A percentile compares a stretch with the other conserved stretches of the same genome.
These are phyloP conservation scores for Salix suchowensis DNA, from an alignment of 345 rosid genomes.

Conservation along the genomic window DNA sequence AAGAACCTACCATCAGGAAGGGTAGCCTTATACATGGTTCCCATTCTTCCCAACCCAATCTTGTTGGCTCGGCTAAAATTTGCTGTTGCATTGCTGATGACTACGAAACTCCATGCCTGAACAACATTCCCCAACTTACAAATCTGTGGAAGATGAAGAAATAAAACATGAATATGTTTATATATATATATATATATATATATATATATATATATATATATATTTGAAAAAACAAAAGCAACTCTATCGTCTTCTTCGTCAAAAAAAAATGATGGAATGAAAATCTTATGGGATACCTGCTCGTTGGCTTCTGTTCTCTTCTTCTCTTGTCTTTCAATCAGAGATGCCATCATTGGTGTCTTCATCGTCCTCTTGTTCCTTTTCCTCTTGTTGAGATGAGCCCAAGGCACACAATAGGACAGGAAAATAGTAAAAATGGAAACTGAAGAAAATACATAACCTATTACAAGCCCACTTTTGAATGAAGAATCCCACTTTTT, in stretches of 20 bases:
- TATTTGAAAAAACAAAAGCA: too few relatives aligned
- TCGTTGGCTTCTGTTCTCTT: background rate
- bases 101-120: background rate
- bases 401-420: background rate
- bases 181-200: too few relatives aligned
- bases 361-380: background rate
- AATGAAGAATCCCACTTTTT: background rate
- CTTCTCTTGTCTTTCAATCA: background rate
- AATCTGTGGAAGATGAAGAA: background rate
- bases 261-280: background rate
- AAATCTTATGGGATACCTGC: background rate
- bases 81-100: background rate
- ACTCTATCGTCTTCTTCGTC: too few relatives aligned
- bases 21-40: conserved; percentile 5
- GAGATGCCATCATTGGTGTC: background rate
- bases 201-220: too few relatives aligned
- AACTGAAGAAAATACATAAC: background rate
- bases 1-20: conserved; percentile 11
- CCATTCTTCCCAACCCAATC: background rate
- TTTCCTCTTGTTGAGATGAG: background rate
- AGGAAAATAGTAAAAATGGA: background rate
- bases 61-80: background rate
- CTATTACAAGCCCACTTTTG: conserved; percentile 5
- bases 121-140: background rate
- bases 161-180: background rate